These are phyloP conservation scores for Cutaneotrichosporon dermatis DNA, from an alignment of 1,284 basidiomycete species.

Conservation along the genomic window DNA sequence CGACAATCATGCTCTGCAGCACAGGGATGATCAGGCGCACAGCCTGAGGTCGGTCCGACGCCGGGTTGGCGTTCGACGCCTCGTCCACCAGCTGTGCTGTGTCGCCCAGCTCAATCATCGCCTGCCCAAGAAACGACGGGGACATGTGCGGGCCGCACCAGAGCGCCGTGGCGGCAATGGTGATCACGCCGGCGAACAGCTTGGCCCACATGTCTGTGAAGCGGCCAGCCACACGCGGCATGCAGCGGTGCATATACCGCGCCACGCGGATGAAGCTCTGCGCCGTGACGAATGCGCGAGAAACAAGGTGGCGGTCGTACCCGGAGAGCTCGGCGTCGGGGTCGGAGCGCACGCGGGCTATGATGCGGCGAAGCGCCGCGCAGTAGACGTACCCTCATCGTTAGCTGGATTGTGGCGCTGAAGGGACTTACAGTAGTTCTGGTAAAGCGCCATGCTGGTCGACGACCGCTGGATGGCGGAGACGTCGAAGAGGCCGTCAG, in stretches of 20 bases:
- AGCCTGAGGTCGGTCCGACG: constrained; percentile 17
- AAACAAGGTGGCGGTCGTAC: constrained; percentile 26
- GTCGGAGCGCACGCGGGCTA: constrained; percentile 26
- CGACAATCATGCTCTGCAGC: constrained; percentile 31
- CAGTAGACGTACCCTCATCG: constrained; percentile 36
- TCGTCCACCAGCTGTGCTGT: constrained; percentile 35
- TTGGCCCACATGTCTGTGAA: constrained; percentile 42
- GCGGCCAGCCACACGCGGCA: constrained; percentile 35
- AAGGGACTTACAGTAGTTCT: constrained; percentile 30
- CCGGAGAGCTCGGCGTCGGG: constrained; percentile 21
- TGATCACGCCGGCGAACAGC: constrained; percentile 40
- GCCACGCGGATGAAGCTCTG: constrained; percentile 31
- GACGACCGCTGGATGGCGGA: constrained; percentile 19
- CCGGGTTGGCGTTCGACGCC: constrained; percentile 13
- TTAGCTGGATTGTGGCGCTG: not conserved
- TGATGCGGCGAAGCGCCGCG: constrained; percentile 35
- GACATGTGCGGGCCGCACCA: constrained; percentile 41
- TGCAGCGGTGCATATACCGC: constrained; percentile 31
- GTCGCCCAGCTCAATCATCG: constrained; percentile 34
- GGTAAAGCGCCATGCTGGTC: constrained; percentile 38
- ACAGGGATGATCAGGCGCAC: constrained; percentile 32
- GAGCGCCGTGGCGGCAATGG: constrained; percentile 39
- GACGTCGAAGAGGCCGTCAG: constrained; percentile 9
- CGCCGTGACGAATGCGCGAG: constrained; percentile 33
- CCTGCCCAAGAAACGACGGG: constrained; percentile 27